phyloP scores from a whole-genome alignment of 164 flowering plant species.

The Aristolochia fimbriata region DNA sequence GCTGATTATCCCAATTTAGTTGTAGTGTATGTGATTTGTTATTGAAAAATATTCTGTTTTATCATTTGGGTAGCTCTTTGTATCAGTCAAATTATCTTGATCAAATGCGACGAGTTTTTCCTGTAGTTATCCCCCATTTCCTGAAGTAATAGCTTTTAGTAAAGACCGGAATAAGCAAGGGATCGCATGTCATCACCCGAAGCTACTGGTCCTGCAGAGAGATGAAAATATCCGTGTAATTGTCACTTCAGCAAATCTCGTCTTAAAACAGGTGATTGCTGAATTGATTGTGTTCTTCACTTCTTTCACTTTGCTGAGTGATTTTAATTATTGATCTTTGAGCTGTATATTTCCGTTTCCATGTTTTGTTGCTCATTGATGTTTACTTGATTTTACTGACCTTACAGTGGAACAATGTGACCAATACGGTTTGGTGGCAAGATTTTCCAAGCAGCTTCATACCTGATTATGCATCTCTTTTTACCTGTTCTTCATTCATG shows the following conservation, averaged over 20 bases:
- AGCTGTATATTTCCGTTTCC: neutral
- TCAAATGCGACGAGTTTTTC: slow-evolving; percentile 1
- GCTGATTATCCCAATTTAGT: slow-evolving; percentile 61
- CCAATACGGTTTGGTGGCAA: slow-evolving; percentile 98
- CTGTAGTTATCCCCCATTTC: slow-evolving; percentile 76
- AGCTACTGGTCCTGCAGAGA: slow-evolving; percentile 68
- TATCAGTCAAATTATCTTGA: neutral
- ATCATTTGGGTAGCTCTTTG: neutral
- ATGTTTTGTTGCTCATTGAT: neutral
- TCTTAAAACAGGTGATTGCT: slow-evolving; percentile 58
- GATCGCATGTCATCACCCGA: slow-evolving; percentile 96
- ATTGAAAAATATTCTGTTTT: neutral
- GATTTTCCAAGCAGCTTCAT: slow-evolving; percentile 59
- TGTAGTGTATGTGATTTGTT: slow-evolving; percentile 49
- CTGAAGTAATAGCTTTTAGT: slow-evolving; percentile 77
- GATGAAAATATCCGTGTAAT: slow-evolving; percentile 61
- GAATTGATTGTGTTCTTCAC: neutral
- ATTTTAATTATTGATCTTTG: neutral
- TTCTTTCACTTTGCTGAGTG: neutral
- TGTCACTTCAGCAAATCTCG: slow-evolving; percentile 84
- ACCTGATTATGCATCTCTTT: slow-evolving; percentile 55
- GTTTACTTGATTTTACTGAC: neutral
- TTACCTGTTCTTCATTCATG: slow-evolving; percentile 21
- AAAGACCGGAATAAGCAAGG: slow-evolving; percentile 61
- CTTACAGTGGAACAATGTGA: slow-evolving; percentile 72